phyloP scores from a whole-genome alignment of 352 stramenopile genomes.

The Peronospora destructor region DNA sequence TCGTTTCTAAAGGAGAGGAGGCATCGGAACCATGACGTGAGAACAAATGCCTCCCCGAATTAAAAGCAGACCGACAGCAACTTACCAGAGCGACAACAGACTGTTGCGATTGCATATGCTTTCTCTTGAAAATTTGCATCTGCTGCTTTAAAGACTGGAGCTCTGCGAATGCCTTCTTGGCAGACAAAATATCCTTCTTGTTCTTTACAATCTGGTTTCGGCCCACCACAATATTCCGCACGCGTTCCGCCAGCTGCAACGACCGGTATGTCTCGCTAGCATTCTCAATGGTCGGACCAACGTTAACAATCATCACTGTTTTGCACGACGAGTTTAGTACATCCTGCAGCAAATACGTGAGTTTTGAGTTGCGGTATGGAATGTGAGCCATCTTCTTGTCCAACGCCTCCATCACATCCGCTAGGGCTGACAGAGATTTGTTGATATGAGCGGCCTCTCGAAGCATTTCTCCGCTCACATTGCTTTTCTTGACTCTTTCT shows the following conservation, averaged over 20 bases:
- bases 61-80: slow-evolving; percentile 34
- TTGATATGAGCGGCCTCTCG: slow-evolving; percentile 81
- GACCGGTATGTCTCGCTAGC: slow-evolving; percentile 83
- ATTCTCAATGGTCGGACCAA: slow-evolving; percentile 77
- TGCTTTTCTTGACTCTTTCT: slow-evolving; percentile 89
- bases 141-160: slow-evolving; percentile 92
- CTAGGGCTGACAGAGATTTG: slow-evolving; percentile 88
- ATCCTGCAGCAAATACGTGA: slow-evolving; percentile 96
- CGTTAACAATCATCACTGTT: slow-evolving; percentile 92
- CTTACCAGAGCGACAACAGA: slow-evolving; percentile 87
- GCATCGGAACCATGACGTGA: slow-evolving; percentile 31
- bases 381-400: slow-evolving; percentile 90
- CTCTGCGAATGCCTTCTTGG: slow-evolving; percentile 91
- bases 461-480: slow-evolving; percentile 79
- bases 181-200: slow-evolving; percentile 82
- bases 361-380: slow-evolving; percentile 96
- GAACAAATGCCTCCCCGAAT: slow-evolving; percentile 28
- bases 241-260: slow-evolving; percentile 81
- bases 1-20: slow-evolving; percentile 68
- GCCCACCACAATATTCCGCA: slow-evolving; percentile 72
- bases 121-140: slow-evolving; percentile 80
- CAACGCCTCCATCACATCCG: slow-evolving; percentile 89
- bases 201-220: slow-evolving; percentile 79
- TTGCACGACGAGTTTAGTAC: slow-evolving; percentile 87
- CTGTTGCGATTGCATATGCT: slow-evolving; percentile 85